Evolutionary conservation across 768 basidiomycete species (phyloP).

Genomic region (Pulveroboletus sp.): DNA sequence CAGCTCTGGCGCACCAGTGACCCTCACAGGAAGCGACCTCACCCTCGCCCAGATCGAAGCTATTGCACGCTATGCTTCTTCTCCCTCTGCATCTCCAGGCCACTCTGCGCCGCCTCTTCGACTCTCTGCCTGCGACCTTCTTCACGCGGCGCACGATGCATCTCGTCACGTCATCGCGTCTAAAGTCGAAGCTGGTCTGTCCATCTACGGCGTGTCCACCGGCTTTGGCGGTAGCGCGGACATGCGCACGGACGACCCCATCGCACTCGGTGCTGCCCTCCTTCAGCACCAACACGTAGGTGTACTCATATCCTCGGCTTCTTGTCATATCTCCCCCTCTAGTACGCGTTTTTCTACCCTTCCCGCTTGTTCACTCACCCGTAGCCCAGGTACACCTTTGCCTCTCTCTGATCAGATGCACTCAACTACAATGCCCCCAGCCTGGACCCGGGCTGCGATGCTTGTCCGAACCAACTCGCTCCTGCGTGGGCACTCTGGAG

Average conservation of each 20-base stretch:
- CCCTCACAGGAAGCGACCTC: conserved; percentile 67
- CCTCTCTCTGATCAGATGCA: conserved; percentile 70
- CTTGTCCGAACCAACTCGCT: conserved; percentile 87
- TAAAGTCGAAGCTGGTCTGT: conserved; percentile 65
- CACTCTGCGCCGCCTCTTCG: conserved; percentile 19
- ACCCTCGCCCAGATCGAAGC: conserved; percentile 80
- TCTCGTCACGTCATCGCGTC: conserved; percentile 62
- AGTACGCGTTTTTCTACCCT: conserved; percentile 14
- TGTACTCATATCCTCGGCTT: conserved; percentile 50
- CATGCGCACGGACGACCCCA: conserved; percentile 73
- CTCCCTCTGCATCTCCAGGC: too few relatives aligned
- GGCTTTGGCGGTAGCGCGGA: conserved; percentile 91
- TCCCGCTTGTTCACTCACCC: too few relatives aligned
- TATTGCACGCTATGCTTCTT: conserved; percentile 60
- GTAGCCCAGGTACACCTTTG: too few relatives aligned
- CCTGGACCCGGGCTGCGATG: conserved; percentile 88
- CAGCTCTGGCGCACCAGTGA: conserved; percentile 62
- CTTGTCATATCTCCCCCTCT: too few relatives aligned
- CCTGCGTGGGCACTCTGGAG: conserved; percentile 84
- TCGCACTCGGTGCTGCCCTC: conserved; percentile 77
- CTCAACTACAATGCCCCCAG: conserved; percentile 74
- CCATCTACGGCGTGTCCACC: conserved; percentile 81
- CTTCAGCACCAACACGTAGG: conserved; percentile 82
- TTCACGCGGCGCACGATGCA: conserved; percentile 54
- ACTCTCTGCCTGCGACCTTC: conserved; percentile 18